Evolutionary conservation across 257 asterid genomes (phyloP), one percentile per base, ranked within the genome.

Genomic region (Ilex aquifolium): DNA sequence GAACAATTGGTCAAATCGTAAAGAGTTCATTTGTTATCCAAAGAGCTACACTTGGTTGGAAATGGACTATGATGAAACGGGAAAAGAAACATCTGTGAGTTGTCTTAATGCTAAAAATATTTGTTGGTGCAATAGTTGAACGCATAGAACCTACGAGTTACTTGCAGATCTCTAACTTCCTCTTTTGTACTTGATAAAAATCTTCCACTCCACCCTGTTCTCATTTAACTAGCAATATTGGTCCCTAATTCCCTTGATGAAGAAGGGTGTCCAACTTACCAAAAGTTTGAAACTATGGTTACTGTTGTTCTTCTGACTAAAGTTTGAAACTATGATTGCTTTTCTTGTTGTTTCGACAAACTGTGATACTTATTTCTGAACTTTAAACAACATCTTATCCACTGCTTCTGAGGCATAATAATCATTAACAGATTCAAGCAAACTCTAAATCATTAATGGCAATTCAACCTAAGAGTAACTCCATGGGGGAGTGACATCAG

Each of bases 11-110:
- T 42, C 51, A 32, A 2, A 73, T 57, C 85, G 98, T 68, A 86
- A 78, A 66, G 77, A 68, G 10, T 88, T 85, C 80, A 77, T 79
- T 46, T 74, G 82, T 71, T 66, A 79, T 60, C 95, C 83, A 21
- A 72, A 66, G 71, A 39, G 70, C 48, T 91, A 91, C 74, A 70
- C 93, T 59, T 91, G 96, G 98, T 70, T 91, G 74, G 98, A 91
- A 77, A 91, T 88, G 98, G 98, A 91, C 77, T 91, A 91, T 69
- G 62, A 77, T 57, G 90, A 86, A 78, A 74, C 79, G 32, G 77
- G 78, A 65, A 69, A 64, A 69, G 82, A 78, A 64, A 63, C 75
- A 64, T 44, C 79, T 14, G 97, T 90, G 72, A 82, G 97, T 85
- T 72, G 61, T 70, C 65, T 53, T 56, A 36, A 51, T 61, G 68